Evolutionary conservation across 2,329 filamentous ascomycete genomes (phyloP), one percentile per base, ranked within the genome.

Genomic region (Fusarium sterilihyphosum): DNA sequence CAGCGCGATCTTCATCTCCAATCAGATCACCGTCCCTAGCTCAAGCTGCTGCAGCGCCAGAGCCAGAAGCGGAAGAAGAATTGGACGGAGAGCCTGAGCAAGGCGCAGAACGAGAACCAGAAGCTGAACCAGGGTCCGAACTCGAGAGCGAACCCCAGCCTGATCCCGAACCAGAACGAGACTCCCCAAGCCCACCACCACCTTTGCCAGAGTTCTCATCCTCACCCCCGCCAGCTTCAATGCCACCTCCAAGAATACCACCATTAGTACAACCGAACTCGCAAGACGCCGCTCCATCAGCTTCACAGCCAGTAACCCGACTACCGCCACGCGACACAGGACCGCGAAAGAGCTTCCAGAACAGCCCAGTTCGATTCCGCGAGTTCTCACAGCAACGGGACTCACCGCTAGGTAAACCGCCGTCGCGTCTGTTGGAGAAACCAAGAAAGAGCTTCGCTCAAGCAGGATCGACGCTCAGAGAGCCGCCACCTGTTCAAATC

Each of bases 301-400:
- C 59, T 13, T 72, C 70, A 10, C 68, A 69, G 3, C 75, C 77
- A 8, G 65, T 66, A 10, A 60, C 75, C 3, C 65, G 69, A 38
- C 18, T 74, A 4, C 73, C 67, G 1, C 61, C 89, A 18, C 82
- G 83, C 5, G 89, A 91, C 66, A 85, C 87, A 1, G 83, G 88
- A 7, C 88, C 88, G 13, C 88, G 89, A 2, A 80, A 83, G 26
- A 90, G 90, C 2, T 92, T 92, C 35, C 90, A 91, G 67, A 86
- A 87, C 58, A 90, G 88, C 20, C 89, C 90, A 1, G 88, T 87
- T 6, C 85, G 84, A 75, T 84, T 86, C 74, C 84, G 82, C 24
- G 73, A 76, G 35, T 71, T 77, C 49, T 84, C 67, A 22, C 70
- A 80, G 61, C 79, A 78, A 3, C 78, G 84, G 52, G 87, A 83